Evolutionary conservation across 768 basidiomycete genomes (phyloP), one percentile per base, ranked within the genome.

Genomic region (Collybia mongolica): DNA sequence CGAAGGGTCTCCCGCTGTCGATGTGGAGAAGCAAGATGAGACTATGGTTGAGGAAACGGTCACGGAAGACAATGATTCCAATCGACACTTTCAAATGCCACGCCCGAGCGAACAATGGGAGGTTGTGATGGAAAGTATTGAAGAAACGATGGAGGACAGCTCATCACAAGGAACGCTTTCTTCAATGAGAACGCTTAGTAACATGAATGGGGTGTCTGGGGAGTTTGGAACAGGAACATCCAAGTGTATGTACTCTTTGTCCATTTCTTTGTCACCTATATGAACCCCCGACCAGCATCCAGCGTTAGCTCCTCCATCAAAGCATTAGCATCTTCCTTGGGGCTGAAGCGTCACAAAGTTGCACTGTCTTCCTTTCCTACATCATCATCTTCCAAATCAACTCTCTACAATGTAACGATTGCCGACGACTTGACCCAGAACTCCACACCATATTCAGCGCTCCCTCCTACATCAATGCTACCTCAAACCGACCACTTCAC

Each of bases 41-140:
- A 51, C 29, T 56, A 54, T 69, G 2, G 62, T 69, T 11, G 59
- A 60, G 15, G 60, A 65, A 23, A 59, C 66, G 43, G 22, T 48
- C 40, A 47, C 54, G 11, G 48, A 54, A 17, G 56, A 53, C 17
- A 54, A 49, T 49, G 46, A 57, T 19, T 44, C 53, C n/a, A 48
- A 44, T 11, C 57, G 60, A 57, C 45, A 50, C 11, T 57, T 51
- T 46, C 57, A 65, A 35, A 60, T 72, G 51, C 69, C 82, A 8
- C 76, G 87, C 38, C 86, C 86, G 0, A 88, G 88, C 60, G 86
- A 89, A 58, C 84, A 87, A 58, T 92, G 91, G 89, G 88, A 90
- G 61, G 71, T 92, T 52, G 81, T 91, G n/a, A 90, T 92, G 84
- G 90, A 92, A 47, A 80, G 81, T 51, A 91, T 88, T 32, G 72